These are phyloP conservation scores for Heterobasidion irregulare DNA, from an alignment of 1,284 basidiomycete genomes.

Conservation along the genomic window DNA sequence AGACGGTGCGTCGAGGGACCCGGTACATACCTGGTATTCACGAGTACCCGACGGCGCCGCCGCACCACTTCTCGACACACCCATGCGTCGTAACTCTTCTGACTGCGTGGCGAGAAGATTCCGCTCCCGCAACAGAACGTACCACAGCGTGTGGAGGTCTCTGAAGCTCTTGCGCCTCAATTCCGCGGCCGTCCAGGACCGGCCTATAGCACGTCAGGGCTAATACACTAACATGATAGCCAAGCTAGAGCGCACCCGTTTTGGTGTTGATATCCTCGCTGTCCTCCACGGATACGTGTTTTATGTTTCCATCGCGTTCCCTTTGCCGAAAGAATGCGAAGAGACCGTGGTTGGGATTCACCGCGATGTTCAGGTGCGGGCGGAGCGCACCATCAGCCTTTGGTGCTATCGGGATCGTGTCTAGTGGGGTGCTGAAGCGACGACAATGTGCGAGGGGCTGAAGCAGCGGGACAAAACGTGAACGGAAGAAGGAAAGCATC, in stretches of 20 bases:
- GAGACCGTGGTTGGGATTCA: slow-evolving; percentile 58
- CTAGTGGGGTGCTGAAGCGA: slow-evolving; percentile 9
- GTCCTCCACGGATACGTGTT: slow-evolving; percentile 36
- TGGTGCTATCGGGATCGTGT: background rate
- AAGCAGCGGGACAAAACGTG: background rate
- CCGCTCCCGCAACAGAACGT: slow-evolving; percentile 78
- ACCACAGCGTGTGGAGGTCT: slow-evolving; percentile 92
- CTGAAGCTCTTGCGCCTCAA: slow-evolving; percentile 84
- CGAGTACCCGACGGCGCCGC: background rate
- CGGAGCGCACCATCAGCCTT: slow-evolving; percentile 22
- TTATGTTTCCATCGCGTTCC: slow-evolving; percentile 22
- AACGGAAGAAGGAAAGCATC: slow-evolving; percentile 9
- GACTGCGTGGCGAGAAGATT: slow-evolving; percentile 86
- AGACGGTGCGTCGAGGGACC: background rate
- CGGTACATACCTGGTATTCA: slow-evolving; percentile 4
- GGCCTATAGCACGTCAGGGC: slow-evolving; percentile 38
- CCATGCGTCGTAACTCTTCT: slow-evolving; percentile 64
- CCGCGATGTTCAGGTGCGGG: slow-evolving; percentile 33
- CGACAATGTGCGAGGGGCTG: background rate
- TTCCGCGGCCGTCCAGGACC: slow-evolving; percentile 81
- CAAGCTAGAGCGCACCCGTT: slow-evolving; percentile 23
- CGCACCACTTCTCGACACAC: slow-evolving; percentile 19
- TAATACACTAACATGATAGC: background rate
- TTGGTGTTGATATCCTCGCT: slow-evolving; percentile 30
- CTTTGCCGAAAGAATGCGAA: slow-evolving; percentile 68